A percentile compares a stretch with the other conserved stretches of the same genome.
Conservation (phyloP, 371 early-diverging fungal species). For the Rhizopus stolonifer region DNA sequence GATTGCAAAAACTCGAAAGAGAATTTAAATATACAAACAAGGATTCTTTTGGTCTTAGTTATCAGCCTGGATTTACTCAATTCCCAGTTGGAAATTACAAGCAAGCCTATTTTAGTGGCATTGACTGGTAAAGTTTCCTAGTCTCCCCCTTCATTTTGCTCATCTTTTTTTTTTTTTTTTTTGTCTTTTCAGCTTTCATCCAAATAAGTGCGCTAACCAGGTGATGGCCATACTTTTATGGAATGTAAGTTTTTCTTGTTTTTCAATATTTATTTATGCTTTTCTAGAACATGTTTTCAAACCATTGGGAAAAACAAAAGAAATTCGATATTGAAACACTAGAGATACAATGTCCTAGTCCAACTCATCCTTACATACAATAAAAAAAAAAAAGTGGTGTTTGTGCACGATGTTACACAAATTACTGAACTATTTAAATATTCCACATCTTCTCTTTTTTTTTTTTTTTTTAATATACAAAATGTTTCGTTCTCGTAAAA, state of each 20-base stretch:
- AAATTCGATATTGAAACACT: slow-evolving; percentile 37
- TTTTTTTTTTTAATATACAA: not conserved
- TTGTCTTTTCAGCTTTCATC: slow-evolving; percentile 59
- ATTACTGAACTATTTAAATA: not conserved
- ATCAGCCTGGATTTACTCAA: slow-evolving; percentile 61
- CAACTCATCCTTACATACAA: slow-evolving; percentile 52
- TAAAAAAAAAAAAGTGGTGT: slow-evolving; percentile 14
- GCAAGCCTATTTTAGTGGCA: slow-evolving; percentile 58
- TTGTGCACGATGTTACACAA: not conserved
- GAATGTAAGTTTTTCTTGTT: slow-evolving; percentile 48
- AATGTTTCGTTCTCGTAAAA: slow-evolving; percentile 25
- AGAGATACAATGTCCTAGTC: slow-evolving; percentile 49
- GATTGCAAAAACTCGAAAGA: slow-evolving; percentile 50
- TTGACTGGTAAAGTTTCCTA: slow-evolving; percentile 66
- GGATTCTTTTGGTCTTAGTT: slow-evolving; percentile 54
- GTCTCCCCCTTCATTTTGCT: no score
- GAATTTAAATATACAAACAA: slow-evolving; percentile 45
- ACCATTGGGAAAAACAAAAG: slow-evolving; percentile 30
- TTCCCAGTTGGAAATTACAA: slow-evolving; percentile 55
- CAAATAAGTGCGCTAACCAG: slow-evolving; percentile 62
- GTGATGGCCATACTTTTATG: slow-evolving; percentile 63
- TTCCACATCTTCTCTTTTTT: slow-evolving; percentile 1
- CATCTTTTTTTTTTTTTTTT: not conserved
- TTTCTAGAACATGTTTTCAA: slow-evolving; percentile 58
- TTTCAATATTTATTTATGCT: not conserved